Conservation (phyloP, 2,329 filamentous ascomycete genomes). For the Apiospora sp. region DNA sequence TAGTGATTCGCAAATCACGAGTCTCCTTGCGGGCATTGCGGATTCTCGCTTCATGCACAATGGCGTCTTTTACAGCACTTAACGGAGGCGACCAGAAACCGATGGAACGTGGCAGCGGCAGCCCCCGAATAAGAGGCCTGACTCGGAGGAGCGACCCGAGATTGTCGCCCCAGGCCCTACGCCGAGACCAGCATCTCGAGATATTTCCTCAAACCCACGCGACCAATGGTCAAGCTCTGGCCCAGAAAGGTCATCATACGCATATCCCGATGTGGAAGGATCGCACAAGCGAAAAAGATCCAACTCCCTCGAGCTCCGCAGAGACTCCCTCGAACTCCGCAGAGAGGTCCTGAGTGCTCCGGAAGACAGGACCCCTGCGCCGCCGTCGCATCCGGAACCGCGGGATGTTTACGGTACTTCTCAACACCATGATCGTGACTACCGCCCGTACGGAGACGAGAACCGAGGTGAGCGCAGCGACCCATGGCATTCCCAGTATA, state of each 20-base stretch:
- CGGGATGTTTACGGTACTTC: constrained; percentile 53
- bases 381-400: constrained; percentile 44
- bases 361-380: constrained; percentile 47
- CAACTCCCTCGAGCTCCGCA: constrained; percentile 59
- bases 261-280: constrained; percentile 54
- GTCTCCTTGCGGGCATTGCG: neutral
- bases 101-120: constrained; percentile 35
- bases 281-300: constrained; percentile 76
- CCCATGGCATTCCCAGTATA: constrained; percentile 57
- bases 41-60: constrained; percentile 34
- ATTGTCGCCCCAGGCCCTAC: constrained; percentile 30
- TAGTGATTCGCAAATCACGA: neutral
- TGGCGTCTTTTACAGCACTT: constrained; percentile 45
- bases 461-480: constrained; percentile 53
- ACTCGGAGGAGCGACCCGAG: constrained; percentile 39
- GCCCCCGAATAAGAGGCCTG: constrained; percentile 37
- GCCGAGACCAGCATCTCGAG: constrained; percentile 32
- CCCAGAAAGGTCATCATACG: constrained; percentile 51
- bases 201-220: constrained; percentile 40
- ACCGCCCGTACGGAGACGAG: constrained; percentile 55
- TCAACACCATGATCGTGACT: constrained; percentile 50
- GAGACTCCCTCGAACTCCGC: constrained; percentile 58
- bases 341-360: constrained; percentile 43
- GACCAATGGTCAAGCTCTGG: constrained; percentile 53
- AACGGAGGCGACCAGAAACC: constrained; percentile 43